These are phyloP conservation scores for Ramularia collo-cygni DNA, from an alignment of 2,329 filamentous ascomycete species.

Conservation along the genomic window DNA sequence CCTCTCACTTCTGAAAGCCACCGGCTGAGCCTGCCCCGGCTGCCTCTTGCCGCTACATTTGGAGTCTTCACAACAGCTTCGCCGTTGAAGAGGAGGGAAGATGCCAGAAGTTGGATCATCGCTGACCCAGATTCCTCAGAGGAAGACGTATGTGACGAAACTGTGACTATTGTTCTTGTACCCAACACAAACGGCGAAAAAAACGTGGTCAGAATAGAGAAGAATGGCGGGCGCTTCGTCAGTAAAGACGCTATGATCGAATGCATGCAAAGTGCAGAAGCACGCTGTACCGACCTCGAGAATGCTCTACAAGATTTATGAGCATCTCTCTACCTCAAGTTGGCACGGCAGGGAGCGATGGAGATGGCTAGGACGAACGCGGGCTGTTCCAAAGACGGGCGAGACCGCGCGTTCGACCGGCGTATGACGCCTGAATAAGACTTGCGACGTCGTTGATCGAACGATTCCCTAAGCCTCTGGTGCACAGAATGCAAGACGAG, in stretches of 20 bases:
- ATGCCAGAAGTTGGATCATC: slow-evolving; percentile 58
- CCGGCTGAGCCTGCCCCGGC: slow-evolving; percentile 53
- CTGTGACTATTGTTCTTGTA: slow-evolving; percentile 77
- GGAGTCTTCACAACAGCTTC: slow-evolving; percentile 62
- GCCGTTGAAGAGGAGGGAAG: slow-evolving; percentile 40
- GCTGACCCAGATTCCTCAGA: slow-evolving; percentile 87
- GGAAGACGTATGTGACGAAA: slow-evolving; percentile 76
- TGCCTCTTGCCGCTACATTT: slow-evolving; percentile 72
- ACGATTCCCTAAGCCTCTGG: no score
- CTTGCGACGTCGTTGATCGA: no score
- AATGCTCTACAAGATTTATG: slow-evolving; percentile 11
- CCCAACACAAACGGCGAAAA: slow-evolving; percentile 38
- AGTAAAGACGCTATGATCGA: slow-evolving; percentile 56
- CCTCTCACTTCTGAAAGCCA: slow-evolving; percentile 48
- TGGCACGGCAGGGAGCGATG: no score
- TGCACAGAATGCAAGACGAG: no score
- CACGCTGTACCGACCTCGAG: slow-evolving; percentile 56
- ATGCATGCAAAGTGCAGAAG: slow-evolving; percentile 53
- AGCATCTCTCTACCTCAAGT: neutral
- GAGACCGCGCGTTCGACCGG: no score
- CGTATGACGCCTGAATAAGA: no score
- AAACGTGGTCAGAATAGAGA: slow-evolving; percentile 67
- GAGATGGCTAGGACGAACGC: no score
- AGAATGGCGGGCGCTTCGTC: slow-evolving; percentile 69
- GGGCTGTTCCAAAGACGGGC: no score